Base-by-base conservation (phyloP, 2,329 filamentous ascomycete species). In the Phaeosphaeria sp. region DNA sequence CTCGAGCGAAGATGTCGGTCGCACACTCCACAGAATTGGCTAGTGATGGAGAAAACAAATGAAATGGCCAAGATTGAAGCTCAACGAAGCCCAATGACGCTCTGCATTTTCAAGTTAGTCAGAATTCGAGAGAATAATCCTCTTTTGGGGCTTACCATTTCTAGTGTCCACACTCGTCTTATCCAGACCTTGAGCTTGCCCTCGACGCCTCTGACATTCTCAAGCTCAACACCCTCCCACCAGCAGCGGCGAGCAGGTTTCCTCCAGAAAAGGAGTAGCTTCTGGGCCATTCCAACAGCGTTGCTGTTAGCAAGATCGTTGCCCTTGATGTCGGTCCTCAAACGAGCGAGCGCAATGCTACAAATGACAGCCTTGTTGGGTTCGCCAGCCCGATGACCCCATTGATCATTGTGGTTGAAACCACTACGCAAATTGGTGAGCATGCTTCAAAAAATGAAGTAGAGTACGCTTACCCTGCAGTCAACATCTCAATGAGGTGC, bases 291-390 rank as follows among this genome's bases (percentile, higher is more conserved):
- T 52, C 94, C 94, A 18, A 98, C 92, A 0, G 92, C 90, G 74
- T 87, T 89, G 69, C 82, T 87, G 71, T 89, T 93, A 66, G 85
- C 88, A 51, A 91, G 82, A 70, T 89, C 89, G 67, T 93, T 92
- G 54, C 92, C 85, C 61, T 83, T 89, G 71, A 96, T 93, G 69
- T 98, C 95, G 59, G 93, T 98, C 54, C 95, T 90, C 67, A 99
- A 85, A 66, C 95, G 89, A 36, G 95, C 95, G 55, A 99, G 86
- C 11, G 94, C 95, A 63, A 99, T 87, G 78, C 92, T 97, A 84
- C 95, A 99, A 69, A 99, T 95, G 59, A 99, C 95, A 20, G 95
- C 95, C 82, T 99, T 99, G 82, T 96, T 96, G 13, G 95, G 95
- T 78, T 99, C 95, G 55, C 92, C 91, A n/a, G 95, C 94, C 58